Evolutionary conservation across 768 basidiomycete species (phyloP), one percentile per base, ranked within the genome.

Genomic region (Lactifluus volemus): DNA sequence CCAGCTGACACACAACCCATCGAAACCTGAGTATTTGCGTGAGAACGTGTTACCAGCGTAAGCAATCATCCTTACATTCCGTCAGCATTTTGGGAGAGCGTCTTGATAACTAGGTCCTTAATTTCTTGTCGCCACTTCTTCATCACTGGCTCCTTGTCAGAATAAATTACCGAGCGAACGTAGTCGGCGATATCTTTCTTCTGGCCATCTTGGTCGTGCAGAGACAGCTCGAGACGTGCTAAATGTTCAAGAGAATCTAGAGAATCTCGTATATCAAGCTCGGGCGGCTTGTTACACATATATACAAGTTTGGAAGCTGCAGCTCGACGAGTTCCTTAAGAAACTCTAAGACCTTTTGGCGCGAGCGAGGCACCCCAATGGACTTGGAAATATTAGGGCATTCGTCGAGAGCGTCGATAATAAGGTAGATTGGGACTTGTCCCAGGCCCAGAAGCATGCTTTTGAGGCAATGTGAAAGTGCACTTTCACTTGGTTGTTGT

Each of bases 131-230:
- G 19, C 44, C 44, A 45, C n/a, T 19, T 45, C 19, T 8, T 45
- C 44, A 45, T 45, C 44, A 21, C n/a, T 9, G 9, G 44, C 19
- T 45, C 1, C 71, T 94, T 4, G 8, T 45, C 19, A 2, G 44
- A 45, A 12, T 45, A 8, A 45, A 45, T 19, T 1, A 45, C 44
- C 9, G 44, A 45, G 44, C 44, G n/a, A 19, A 45, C 19, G 9
- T 45, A 45, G 6, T 45, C 10, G 8, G 44, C 7, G 1, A 45
- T 45, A 45, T 45, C 44, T 19, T 45, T 0, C 19, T 45, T 45
- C 44, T 45, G 44, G 19, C 44, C 44, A 4, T 45, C 44, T 21
- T 45, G 44, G 19, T 45, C 19, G 8, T 45, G 44, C 1, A 45
- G 44, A 45, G 44, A 45, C 6, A 45, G 2, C 19, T 45, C 19